Evolutionary conservation across 148 eudicot species (phyloP).

Genomic region (Rhododendron griersonianum): DNA sequence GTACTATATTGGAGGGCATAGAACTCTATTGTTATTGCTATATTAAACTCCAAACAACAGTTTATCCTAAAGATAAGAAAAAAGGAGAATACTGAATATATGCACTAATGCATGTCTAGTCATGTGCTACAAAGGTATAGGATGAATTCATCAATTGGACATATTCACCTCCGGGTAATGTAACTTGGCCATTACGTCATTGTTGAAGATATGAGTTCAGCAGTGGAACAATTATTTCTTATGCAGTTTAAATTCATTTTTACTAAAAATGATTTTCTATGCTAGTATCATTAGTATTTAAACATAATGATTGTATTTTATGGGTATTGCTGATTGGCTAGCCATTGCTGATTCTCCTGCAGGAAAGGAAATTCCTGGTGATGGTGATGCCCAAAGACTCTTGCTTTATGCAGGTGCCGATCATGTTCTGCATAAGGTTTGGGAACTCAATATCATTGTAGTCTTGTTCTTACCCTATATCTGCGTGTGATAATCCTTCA

Average conservation of each 20-base stretch:
- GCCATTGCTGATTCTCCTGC: slow-evolving; percentile 13
- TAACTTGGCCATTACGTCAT: background rate
- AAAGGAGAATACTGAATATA: background rate
- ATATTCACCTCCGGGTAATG: background rate
- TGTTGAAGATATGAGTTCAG: background rate
- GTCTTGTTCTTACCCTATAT: background rate
- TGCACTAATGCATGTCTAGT: background rate
- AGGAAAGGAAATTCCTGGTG: slow-evolving; percentile 79
- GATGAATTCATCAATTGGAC: background rate
- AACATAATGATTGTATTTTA: background rate
- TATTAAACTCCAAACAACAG: background rate
- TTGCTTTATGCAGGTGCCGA: slow-evolving; percentile 61
- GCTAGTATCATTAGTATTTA: background rate
- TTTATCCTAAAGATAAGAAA: background rate
- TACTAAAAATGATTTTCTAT: background rate
- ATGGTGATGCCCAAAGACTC: slow-evolving; percentile 46
- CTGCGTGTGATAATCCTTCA: background rate
- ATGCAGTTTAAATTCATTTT: background rate
- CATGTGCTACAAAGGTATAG: background rate
- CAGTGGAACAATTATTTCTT: background rate
- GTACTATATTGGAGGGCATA: background rate
- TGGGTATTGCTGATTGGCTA: background rate
- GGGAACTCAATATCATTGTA: slow-evolving; percentile 7
- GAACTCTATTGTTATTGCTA: background rate
- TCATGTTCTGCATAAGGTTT: slow-evolving; percentile 71